These are phyloP conservation scores for Sordariomycetes sp. DNA, from an alignment of 2,329 filamentous ascomycete species.

Conservation along the genomic window DNA sequence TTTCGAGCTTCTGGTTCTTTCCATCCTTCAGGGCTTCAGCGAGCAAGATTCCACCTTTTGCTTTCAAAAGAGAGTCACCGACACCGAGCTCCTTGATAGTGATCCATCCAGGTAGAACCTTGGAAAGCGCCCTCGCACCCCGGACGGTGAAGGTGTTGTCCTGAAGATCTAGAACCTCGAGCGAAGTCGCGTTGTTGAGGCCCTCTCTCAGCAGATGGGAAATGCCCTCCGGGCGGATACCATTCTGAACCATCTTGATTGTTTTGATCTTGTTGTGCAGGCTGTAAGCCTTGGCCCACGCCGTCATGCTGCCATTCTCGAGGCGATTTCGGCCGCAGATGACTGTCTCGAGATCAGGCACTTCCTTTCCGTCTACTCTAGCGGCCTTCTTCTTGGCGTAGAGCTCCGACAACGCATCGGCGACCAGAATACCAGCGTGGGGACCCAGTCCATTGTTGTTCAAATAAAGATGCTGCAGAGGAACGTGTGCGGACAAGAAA, in stretches of 20 bases:
- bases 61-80: constrained; percentile 76
- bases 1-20: constrained; percentile 70
- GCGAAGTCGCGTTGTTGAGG: constrained; percentile 56
- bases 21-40: constrained; percentile 65
- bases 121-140: constrained; percentile 70
- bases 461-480: constrained; percentile 86
- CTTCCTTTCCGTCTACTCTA: constrained; percentile 58
- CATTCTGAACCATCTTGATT: constrained; percentile 97
- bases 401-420: constrained; percentile 75
- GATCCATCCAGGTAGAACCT: constrained; percentile 65
- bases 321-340: constrained; percentile 93
- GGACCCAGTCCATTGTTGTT: constrained; percentile 98
- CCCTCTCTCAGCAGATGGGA: constrained; percentile 71
- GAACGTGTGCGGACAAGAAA: constrained; percentile 81
- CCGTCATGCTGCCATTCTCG: constrained; percentile 92
- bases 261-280: constrained; percentile 74
- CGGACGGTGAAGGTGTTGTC: constrained; percentile 91
- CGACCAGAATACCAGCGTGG: constrained; percentile 79
- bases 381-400: constrained; percentile 77
- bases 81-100: constrained; percentile 75
- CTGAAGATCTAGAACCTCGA: constrained; percentile 81
- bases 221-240: constrained; percentile 90
- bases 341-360: constrained; percentile 87
- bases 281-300: constrained; percentile 82
- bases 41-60: constrained; percentile 66